Conservation (phyloP, 148 eudicot genomes). For the Vaccinium darrowii region DNA sequence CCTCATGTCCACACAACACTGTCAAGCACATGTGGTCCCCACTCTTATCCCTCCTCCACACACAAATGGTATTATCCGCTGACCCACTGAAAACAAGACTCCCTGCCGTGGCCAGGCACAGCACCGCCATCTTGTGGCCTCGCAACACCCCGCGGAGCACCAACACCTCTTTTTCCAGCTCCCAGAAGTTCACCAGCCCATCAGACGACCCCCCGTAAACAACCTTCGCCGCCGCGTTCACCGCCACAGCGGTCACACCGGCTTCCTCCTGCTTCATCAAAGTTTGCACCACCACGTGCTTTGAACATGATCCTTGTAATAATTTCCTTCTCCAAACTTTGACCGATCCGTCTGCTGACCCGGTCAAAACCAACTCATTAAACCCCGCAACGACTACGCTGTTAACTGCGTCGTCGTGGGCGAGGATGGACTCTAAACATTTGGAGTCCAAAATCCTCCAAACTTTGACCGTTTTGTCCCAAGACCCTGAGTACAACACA, state of each 20-base stretch:
- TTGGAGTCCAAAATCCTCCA: constrained; percentile 78
- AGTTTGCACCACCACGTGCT: constrained; percentile 50
- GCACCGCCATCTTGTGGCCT: constrained; percentile 27
- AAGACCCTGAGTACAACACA: constrained; percentile 79
- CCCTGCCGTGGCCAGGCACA: constrained; percentile 49
- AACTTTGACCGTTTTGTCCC: constrained; percentile 82
- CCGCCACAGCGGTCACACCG: constrained; percentile 60
- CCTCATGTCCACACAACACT: constrained; percentile 66
- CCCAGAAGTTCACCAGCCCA: constrained; percentile 30
- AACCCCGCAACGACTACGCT: constrained; percentile 42
- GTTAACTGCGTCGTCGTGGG: constrained; percentile 79
- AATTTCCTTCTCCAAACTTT: constrained; percentile 77
- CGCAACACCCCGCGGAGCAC: constrained; percentile 20
- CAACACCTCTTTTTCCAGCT: background rate
- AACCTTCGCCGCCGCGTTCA: constrained; percentile 9
- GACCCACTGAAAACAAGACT: constrained; percentile 73
- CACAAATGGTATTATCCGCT: constrained; percentile 81
- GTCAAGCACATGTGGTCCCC: constrained; percentile 60
- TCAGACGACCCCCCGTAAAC: constrained; percentile 24
- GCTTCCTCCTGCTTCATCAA: constrained; percentile 61
- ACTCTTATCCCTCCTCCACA: constrained; percentile 61
- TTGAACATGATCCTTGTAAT: constrained; percentile 25
- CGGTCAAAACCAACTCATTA: constrained; percentile 68
- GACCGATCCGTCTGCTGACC: constrained; percentile 89
- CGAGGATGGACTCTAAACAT: constrained; percentile 67